phyloP scores from a whole-genome alignment of 495 filamentous ascomycete species.

The Haplographium delicatum region DNA sequence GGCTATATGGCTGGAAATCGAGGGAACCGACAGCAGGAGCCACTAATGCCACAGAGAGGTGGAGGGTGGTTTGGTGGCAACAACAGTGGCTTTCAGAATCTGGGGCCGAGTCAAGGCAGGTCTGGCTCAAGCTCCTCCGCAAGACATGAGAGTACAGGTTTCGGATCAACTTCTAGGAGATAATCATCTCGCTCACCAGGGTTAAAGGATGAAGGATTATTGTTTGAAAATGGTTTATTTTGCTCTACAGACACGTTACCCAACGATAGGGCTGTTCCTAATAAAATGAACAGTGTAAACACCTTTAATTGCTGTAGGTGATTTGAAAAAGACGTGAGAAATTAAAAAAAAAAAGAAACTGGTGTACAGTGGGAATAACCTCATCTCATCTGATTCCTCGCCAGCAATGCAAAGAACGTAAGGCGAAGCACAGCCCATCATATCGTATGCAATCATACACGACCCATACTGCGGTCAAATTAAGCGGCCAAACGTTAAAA shows the following conservation, averaged over 20 bases:
- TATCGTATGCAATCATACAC: conserved; percentile 25
- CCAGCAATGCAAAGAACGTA: conserved; percentile 9
- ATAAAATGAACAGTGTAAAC: not conserved
- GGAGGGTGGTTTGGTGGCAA: conserved; percentile 30
- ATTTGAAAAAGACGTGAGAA: too few relatives aligned
- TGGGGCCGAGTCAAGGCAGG: conserved; percentile 32
- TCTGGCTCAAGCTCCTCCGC: conserved; percentile 40
- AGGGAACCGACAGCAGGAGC: conserved; percentile 27
- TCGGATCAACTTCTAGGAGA: conserved; percentile 79
- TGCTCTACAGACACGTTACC: conserved; percentile 18
- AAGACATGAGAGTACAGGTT: conserved; percentile 77
- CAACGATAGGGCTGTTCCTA: conserved; percentile 6
- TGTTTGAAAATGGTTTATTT: conserved; percentile 10
- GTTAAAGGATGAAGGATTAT: not conserved
- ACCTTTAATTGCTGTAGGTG: not conserved
- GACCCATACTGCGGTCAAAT: conserved; percentile 10
- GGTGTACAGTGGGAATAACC: conserved; percentile 13
- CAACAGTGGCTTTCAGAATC: conserved; percentile 42
- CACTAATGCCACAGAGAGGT: conserved; percentile 15
- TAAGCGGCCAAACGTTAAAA: conserved; percentile 8
- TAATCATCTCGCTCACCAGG: conserved; percentile 30
- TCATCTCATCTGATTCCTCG: conserved; percentile 3
- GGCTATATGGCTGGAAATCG: conserved; percentile 44
- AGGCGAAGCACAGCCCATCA: not conserved
- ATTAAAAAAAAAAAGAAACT: conserved; percentile 13